These are phyloP conservation scores for Phytophthora citrophthora DNA, from an alignment of 352 stramenopile species.

Conservation along the genomic window DNA sequence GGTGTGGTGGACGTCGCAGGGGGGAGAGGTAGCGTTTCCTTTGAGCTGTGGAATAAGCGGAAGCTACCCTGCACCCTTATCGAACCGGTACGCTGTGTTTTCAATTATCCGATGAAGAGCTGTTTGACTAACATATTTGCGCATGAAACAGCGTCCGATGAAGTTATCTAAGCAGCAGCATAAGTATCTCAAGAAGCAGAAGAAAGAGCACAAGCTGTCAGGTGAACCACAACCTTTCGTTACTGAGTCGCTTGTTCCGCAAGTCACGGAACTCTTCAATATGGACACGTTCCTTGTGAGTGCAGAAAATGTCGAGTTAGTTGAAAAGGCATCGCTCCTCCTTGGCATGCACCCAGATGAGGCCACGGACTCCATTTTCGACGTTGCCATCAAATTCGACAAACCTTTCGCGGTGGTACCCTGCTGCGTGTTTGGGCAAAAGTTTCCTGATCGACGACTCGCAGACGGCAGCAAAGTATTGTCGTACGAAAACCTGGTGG, in stretches of 20 bases:
- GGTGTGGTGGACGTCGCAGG: conserved; percentile 87
- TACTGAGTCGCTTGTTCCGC: conserved; percentile 54
- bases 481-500: conserved; percentile 81
- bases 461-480: conserved; percentile 59
- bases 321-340: conserved; percentile 83
- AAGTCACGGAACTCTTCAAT: conserved; percentile 75
- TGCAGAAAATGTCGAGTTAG: conserved; percentile 47
- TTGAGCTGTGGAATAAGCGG: conserved; percentile 89
- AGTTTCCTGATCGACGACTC: conserved; percentile 82
- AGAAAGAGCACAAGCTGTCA: conserved; percentile 40
- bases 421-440: conserved; percentile 94
- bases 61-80: conserved; percentile 73
- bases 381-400: conserved; percentile 87
- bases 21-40: conserved; percentile 79
- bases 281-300: conserved; percentile 62
- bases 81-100: conserved; percentile 65
- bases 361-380: conserved; percentile 95
- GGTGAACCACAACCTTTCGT: conserved; percentile 7
- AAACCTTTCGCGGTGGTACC: conserved; percentile 97
- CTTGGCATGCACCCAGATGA: conserved; percentile 96
- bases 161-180: conserved; percentile 76
- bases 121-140: conserved; percentile 19
- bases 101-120: neutral
- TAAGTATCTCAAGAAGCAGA: conserved; percentile 74
- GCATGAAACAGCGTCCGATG: conserved; percentile 55